Evolutionary conservation across 192 early-diverging fungal species (phyloP).

Genomic region (Diversispora epigaea): DNA sequence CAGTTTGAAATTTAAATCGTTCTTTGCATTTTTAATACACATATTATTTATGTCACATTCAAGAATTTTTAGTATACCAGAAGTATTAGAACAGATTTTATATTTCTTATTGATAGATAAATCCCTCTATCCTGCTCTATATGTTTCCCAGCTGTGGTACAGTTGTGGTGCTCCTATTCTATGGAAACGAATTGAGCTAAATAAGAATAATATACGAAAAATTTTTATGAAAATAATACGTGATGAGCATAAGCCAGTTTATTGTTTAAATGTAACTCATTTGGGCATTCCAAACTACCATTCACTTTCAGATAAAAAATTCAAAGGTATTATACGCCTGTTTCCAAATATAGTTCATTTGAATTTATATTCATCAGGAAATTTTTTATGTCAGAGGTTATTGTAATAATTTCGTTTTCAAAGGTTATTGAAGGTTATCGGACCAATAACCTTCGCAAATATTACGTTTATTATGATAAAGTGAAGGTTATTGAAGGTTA

Average conservation of each 20-base stretch:
- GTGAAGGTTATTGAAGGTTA: too few species aligned
- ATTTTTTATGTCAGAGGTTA: too few species aligned
- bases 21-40: too few species aligned
- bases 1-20: too few species aligned
- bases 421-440: too few species aligned
- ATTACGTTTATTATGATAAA: too few species aligned
- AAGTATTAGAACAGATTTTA: conserved; percentile 21
- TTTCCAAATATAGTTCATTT: conserved; percentile 23
- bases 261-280: conserved; percentile 20
- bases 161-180: conserved; percentile 24
- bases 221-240: conserved; percentile 4
- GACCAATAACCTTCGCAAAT: too few species aligned
- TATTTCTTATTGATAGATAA: conserved; percentile 26
- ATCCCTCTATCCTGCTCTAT: conserved; percentile 15
- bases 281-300: conserved; percentile 6
- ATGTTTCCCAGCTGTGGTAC: conserved; percentile 21
- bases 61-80: conserved; percentile 1
- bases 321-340: neutral
- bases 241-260: conserved; percentile 16
- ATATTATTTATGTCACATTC: conserved; percentile 16
- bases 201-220: neutral
- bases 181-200: conserved; percentile 2
- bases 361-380: neutral
- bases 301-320: conserved; percentile 17
- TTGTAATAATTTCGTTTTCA: too few species aligned